A percentile compares a stretch with the other conserved stretches of the same genome.
phyloP scores from a whole-genome alignment of 2,329 filamentous ascomycete species.

The Aspergillus eucalypticola region DNA sequence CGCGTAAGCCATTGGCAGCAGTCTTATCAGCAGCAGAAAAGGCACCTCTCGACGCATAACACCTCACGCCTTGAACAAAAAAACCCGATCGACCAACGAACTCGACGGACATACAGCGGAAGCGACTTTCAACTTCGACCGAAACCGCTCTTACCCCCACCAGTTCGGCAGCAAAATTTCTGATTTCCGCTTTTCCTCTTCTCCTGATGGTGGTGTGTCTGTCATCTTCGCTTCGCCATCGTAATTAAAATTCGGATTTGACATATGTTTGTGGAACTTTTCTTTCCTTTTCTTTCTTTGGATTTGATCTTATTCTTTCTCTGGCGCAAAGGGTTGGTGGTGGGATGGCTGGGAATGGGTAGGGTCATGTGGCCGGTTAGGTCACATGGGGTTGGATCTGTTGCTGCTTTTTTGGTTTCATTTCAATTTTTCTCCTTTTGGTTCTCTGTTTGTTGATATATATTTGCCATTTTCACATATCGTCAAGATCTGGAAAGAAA shows the following conservation, averaged over 20 bases:
- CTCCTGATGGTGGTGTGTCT: neutral
- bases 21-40: neutral
- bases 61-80: neutral
- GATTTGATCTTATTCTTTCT: neutral
- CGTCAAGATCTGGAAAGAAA: neutral
- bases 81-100: neutral
- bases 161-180: neutral
- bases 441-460: neutral
- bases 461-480: neutral
- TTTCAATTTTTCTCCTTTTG: constrained; percentile 3
- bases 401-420: constrained; percentile 3
- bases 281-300: constrained; percentile 9
- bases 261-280: constrained; percentile 22
- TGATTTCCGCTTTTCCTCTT: neutral
- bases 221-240: neutral
- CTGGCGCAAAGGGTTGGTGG: constrained; percentile 2
- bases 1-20: constrained; percentile 22
- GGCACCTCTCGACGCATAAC: neutral
- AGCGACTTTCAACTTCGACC: constrained; percentile 1
- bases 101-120: neutral
- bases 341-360: constrained; percentile 1
- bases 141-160: neutral
- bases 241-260: neutral
- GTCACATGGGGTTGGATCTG: neutral
- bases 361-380: neutral